Percentiles rank a stretch among this genome's conserved stretches.
Conservation (phyloP, 306 rosid genomes). For the Gillenia trifoliata region DNA sequence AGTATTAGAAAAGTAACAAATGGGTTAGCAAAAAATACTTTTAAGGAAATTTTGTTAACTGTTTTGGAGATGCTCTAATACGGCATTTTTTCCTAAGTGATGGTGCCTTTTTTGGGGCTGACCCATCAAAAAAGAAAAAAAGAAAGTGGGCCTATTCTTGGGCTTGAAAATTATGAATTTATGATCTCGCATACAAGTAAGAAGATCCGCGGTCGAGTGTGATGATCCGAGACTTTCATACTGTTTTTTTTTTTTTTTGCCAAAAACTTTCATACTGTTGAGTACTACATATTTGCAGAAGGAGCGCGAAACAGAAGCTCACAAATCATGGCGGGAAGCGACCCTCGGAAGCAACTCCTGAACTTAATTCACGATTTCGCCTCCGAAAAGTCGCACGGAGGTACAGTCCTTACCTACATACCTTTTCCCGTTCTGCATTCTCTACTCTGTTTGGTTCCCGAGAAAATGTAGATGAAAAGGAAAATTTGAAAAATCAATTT, state of each 20-base stretch:
- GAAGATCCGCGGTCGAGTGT: not conserved
- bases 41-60: too few species aligned
- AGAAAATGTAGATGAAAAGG: not conserved
- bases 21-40: too few species aligned
- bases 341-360: slow-evolving; percentile 55
- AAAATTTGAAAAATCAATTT: not conserved
- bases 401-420: slow-evolving; percentile 22
- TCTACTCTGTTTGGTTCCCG: slow-evolving; percentile 4
- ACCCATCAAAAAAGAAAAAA: too few species aligned
- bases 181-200: not conserved
- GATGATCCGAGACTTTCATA: too few species aligned
- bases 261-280: too few species aligned
- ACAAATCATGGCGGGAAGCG: slow-evolving; percentile 59
- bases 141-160: not conserved
- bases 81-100: too few species aligned
- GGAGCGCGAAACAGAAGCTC: slow-evolving; percentile 11
- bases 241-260: too few species aligned
- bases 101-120: too few species aligned
- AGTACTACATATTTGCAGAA: not conserved
- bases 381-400: slow-evolving; percentile 79
- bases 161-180: not conserved
- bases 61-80: too few species aligned
- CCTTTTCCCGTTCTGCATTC: not conserved
- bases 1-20: too few species aligned
- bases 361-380: slow-evolving; percentile 62